Conservation (phyloP, 148 eudicot species). For the Vaccinium macrocarpon region DNA sequence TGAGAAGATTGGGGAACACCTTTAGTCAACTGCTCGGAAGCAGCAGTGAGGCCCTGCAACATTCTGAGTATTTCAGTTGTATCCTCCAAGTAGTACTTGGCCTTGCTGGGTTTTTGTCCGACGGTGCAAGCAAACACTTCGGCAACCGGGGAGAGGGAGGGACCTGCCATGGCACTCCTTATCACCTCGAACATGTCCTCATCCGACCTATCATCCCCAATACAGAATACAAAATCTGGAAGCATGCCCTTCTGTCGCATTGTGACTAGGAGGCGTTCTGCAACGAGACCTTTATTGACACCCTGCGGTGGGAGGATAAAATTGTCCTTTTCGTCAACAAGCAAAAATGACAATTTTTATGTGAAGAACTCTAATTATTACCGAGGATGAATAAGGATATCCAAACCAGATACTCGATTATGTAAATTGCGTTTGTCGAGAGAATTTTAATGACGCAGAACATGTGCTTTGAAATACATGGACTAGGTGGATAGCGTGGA, state of each 20-base stretch:
- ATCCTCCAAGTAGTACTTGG: constrained; percentile 74
- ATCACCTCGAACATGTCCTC: constrained; percentile 91
- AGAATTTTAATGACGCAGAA: not conserved
- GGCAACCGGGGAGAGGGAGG: constrained; percentile 60
- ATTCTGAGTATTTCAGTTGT: constrained; percentile 56
- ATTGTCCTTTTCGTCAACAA: not conserved
- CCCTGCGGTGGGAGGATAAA: constrained; percentile 44
- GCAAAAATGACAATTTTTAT: not conserved
- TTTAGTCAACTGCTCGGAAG: constrained; percentile 43
- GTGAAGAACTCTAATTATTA: not conserved
- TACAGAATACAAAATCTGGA: constrained; percentile 72
- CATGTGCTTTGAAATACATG: not conserved
- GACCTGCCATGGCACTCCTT: constrained; percentile 45
- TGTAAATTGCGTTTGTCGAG: not conserved
- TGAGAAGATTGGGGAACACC: constrained; percentile 31
- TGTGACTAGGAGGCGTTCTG: constrained; percentile 50
- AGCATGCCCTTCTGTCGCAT: constrained; percentile 61
- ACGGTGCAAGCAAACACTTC: constrained; percentile 82
- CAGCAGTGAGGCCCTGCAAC: constrained; percentile 61
- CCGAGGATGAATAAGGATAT: not conserved
- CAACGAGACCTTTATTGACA: constrained; percentile 65
- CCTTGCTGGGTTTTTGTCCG: constrained; percentile 79
- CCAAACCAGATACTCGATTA: not conserved
- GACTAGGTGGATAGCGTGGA: not conserved
- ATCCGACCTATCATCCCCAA: constrained; percentile 78